Conservation (phyloP, 768 basidiomycete species). For the Dacryopinax primogenitus region DNA sequence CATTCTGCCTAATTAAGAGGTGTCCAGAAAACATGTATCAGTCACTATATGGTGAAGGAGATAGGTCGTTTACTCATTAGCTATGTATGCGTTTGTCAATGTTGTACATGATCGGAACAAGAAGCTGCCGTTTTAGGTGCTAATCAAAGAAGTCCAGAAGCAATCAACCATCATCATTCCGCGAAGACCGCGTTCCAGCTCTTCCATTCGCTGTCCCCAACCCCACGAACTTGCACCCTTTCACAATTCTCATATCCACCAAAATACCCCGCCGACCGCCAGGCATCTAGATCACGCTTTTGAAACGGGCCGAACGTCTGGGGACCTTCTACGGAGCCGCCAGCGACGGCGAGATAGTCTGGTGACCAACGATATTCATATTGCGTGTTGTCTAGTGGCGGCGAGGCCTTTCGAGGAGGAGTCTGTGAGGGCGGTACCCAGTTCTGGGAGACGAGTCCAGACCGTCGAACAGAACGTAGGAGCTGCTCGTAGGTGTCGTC, state of each 20-base stretch:
- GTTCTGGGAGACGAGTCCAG: slow-evolving; percentile 50
- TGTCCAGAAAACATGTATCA: too few relatives aligned
- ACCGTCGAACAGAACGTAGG: slow-evolving; percentile 57
- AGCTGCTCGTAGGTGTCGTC: slow-evolving; percentile 76
- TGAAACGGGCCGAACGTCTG: slow-evolving; percentile 66
- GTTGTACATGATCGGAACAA: neutral
- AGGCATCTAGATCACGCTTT: slow-evolving; percentile 65
- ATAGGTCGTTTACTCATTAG: too few relatives aligned
- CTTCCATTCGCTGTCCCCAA: slow-evolving; percentile 27
- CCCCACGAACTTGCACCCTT: slow-evolving; percentile 57
- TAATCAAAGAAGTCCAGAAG: neutral
- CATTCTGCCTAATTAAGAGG: too few relatives aligned
- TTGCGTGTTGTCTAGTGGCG: neutral
- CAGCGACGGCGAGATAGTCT: slow-evolving; percentile 30
- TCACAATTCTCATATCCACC: slow-evolving; percentile 47
- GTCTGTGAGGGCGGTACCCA: slow-evolving; percentile 56
- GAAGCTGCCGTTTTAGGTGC: neutral
- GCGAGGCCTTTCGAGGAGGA: slow-evolving; percentile 34
- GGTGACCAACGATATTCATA: slow-evolving; percentile 69
- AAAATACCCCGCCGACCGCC: slow-evolving; percentile 74
- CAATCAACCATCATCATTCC: neutral
- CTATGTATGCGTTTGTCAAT: neutral
- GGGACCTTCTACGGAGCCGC: slow-evolving; percentile 32
- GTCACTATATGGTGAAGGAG: too few relatives aligned
- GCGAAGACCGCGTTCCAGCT: slow-evolving; percentile 11